Evolutionary conservation across 345 rosid species (phyloP).

Genomic region (Linum usitatissimum): DNA sequence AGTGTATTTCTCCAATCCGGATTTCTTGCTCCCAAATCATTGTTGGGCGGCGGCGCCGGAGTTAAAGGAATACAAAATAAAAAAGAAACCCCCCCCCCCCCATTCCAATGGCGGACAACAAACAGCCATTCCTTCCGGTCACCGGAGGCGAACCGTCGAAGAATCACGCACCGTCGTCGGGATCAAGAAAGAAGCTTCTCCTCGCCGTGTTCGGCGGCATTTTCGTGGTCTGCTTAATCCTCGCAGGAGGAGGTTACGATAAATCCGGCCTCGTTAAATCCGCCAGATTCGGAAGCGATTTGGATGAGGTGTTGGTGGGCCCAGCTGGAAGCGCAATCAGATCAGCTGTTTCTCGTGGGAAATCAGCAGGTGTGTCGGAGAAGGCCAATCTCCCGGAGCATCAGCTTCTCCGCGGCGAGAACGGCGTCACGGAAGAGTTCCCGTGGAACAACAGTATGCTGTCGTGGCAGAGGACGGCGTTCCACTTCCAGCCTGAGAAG

Average conservation of each 20-base stretch:
- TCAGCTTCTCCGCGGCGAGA: constrained; percentile 4
- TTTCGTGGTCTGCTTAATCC: constrained; percentile 26
- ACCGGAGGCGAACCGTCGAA: background rate
- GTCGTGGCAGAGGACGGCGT: constrained; percentile 88
- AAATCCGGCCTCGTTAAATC: background rate
- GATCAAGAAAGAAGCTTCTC: constrained; percentile 12
- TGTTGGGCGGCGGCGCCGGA: background rate
- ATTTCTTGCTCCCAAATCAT: background rate
- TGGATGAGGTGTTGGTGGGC: background rate
- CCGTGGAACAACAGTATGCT: constrained; percentile 76
- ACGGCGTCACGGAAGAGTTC: constrained; percentile 19
- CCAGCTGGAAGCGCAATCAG: background rate
- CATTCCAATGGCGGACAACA: background rate
- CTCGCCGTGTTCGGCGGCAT: constrained; percentile 21
- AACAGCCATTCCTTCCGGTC: background rate
- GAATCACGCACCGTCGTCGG: background rate
- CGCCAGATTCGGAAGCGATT: background rate
- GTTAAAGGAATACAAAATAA: too few species aligned
- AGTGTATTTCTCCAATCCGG: background rate
- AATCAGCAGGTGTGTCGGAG: constrained; percentile 61
- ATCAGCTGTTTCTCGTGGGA: constrained; percentile 30
- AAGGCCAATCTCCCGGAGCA: constrained; percentile 27
- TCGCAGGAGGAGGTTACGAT: constrained; percentile 5
- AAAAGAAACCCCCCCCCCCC: background rate
- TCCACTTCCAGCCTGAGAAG: constrained; percentile 87